Evolutionary conservation across 768 basidiomycete genomes (phyloP).

Genomic region (Mycena filopes): DNA sequence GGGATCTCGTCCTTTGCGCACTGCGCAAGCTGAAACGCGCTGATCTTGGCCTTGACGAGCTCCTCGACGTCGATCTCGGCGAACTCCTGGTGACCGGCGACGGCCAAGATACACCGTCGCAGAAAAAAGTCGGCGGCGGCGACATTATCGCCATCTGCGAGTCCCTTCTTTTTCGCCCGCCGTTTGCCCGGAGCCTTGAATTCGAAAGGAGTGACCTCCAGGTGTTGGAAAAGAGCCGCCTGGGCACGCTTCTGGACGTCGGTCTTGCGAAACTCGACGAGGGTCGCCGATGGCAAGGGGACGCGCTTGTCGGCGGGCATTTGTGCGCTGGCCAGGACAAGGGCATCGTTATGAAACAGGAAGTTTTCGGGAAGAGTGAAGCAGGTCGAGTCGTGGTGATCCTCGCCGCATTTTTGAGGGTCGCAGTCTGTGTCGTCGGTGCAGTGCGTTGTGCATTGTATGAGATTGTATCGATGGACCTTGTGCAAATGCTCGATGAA

Average conservation of each 20-base stretch:
- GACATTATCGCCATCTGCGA: too few species aligned
- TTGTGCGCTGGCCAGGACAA: not conserved
- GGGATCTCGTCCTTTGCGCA: too few species aligned
- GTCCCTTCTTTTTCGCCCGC: too few species aligned
- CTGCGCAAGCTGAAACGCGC: too few species aligned
- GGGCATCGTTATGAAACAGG: not conserved
- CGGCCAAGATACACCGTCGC: too few species aligned
- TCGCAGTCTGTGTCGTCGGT: not conserved
- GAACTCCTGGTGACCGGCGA: too few species aligned
- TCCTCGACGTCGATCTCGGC: too few species aligned
- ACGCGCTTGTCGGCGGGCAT: not conserved
- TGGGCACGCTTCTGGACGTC: not conserved
- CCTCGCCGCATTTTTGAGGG: not conserved
- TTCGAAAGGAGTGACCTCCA: not conserved
- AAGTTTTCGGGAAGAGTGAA: not conserved
- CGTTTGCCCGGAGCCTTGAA: too few species aligned
- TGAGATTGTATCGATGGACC: too few species aligned
- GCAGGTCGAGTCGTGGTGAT: not conserved
- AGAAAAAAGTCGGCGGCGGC: too few species aligned
- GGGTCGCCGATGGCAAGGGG: not conserved
- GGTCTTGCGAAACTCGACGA: not conserved
- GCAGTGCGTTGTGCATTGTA: conserved; percentile 2
- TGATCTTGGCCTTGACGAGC: too few species aligned
- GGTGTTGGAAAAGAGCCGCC: not conserved
- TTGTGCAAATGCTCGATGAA: not conserved